Base-by-base conservation (phyloP, 163 green algal species). In the Chlamydomonas reinhardtii region DNA sequence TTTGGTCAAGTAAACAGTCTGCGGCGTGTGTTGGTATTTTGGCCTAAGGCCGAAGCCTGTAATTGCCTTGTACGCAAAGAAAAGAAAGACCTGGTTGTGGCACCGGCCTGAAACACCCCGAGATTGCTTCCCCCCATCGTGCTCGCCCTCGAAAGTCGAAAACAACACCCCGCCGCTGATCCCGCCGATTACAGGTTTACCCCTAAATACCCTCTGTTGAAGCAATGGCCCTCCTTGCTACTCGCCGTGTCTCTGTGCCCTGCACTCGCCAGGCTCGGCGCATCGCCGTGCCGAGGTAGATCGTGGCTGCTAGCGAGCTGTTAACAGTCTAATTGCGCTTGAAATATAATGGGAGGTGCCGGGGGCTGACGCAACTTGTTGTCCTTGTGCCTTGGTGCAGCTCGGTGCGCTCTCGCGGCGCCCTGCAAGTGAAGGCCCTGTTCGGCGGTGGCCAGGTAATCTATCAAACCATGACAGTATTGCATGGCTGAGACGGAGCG, bases 381-480 rank as follows among this genome's bases (percentile, higher is more conserved):
- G 25, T 31, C 59, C 31, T 66, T 66, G 14, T 1, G 25, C 25
- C 59, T 66, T 66, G 24, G 24, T 29, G 62, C 62, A 70, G 62
- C 62, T 17, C 32, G 35, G 73, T 71, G 80, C 70, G 34, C 35
- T 35, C 32, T 15, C 80, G 80, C 35, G 37, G 66, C 12, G 24
- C 39, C 34, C 70, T 86, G 29, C 80, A 86, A 73, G 70, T 87
- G 24, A 82, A 87, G n/a, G 82, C 82, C n/a, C 61, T 87, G 14
- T 87, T 87, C 32, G 80, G 79, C 14, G 78, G 78, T 71, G 80
- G 52, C 35, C 70, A 70, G 69, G 79, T 85, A 35, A 12, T 48
- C 8, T 76, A 24, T 2, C 14, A 14, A 14, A 14, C 48, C 48
- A 56, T 56, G 39, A 5, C 8, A 8, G 39, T 48, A 8, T 48